A percentile compares a stretch with the other conserved stretches of the same genome.
These are phyloP conservation scores for Acanthamoeba lenticulata DNA, from an alignment of 208 protist genomes.

Conservation along the genomic window DNA sequence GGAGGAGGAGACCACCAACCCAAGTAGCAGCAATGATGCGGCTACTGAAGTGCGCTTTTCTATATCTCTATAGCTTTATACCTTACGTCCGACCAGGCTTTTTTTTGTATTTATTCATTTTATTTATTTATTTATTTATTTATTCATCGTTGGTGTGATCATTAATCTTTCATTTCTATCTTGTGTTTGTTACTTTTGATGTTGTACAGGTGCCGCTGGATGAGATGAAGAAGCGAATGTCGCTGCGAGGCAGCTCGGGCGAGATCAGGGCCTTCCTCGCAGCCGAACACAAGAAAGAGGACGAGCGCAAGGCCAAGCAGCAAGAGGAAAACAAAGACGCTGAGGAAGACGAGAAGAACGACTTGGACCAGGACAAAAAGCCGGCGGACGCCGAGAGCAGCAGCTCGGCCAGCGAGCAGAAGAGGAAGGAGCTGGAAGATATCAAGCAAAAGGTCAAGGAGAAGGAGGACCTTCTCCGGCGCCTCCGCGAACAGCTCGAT, in stretches of 20 bases:
- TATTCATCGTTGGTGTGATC: background rate
- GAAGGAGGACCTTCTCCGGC: background rate
- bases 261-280: background rate
- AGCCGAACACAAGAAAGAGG: background rate
- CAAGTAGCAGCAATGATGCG: too few relatives aligned
- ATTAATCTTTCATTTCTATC: background rate
- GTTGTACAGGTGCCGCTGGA: background rate
- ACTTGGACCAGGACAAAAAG: background rate
- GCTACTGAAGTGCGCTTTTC: too few relatives aligned
- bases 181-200: background rate
- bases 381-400: background rate
- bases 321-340: background rate
- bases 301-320: background rate
- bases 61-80: too few relatives aligned
- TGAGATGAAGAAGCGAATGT: background rate
- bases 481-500: background rate
- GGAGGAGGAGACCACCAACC: too few relatives aligned
- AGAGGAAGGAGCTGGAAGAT: conserved; percentile 1
- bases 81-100: too few relatives aligned
- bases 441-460: conserved; percentile 30
- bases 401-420: background rate
- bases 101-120: too few relatives aligned
- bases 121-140: too few relatives aligned
- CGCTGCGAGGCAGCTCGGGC: background rate
- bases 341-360: background rate